phyloP scores from a whole-genome alignment of 805 yeast species.

The Ogataea minuta region DNA sequence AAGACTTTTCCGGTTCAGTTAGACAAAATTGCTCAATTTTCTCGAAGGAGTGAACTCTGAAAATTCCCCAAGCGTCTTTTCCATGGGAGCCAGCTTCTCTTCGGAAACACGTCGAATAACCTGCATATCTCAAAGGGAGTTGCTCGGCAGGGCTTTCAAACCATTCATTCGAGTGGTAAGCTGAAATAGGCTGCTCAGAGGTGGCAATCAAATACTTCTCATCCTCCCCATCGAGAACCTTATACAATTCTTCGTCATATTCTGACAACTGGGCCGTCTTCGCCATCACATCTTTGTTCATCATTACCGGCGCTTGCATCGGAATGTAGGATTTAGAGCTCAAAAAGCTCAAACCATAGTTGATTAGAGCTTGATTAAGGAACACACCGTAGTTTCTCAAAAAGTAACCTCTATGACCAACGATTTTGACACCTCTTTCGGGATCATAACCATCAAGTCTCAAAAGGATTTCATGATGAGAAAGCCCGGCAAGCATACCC shows the following conservation, averaged over 20 bases:
- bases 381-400: conserved; percentile 94
- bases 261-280: conserved; percentile 97
- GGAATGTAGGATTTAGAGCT: conserved; percentile 75
- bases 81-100: conserved; percentile 99
- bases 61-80: conserved; percentile 99
- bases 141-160: conserved; percentile 96
- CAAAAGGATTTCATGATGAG: conserved; percentile 93
- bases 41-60: conserved; percentile 98
- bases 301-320: conserved; percentile 98
- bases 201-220: conserved; percentile 98
- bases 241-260: conserved; percentile 96
- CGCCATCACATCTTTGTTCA: conserved; percentile 99
- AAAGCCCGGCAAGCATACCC: conserved; percentile 70
- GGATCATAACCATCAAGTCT: conserved; percentile 98
- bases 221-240: conserved; percentile 94
- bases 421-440: conserved; percentile 95
- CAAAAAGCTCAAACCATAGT: conserved; percentile 88
- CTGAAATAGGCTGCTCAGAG: conserved; percentile 98
- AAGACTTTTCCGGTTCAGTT: conserved; percentile 97
- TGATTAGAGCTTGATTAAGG: conserved; percentile 95
- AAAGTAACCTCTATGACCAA: conserved; percentile 98
- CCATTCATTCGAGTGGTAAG: conserved; percentile 97
- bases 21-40: conserved; percentile 95
- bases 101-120: conserved; percentile 97
- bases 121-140: conserved; percentile 94